A percentile compares a stretch with the other conserved stretches of the same genome.
Conservation (phyloP, 257 asterid genomes). For the Solanum okadae region DNA sequence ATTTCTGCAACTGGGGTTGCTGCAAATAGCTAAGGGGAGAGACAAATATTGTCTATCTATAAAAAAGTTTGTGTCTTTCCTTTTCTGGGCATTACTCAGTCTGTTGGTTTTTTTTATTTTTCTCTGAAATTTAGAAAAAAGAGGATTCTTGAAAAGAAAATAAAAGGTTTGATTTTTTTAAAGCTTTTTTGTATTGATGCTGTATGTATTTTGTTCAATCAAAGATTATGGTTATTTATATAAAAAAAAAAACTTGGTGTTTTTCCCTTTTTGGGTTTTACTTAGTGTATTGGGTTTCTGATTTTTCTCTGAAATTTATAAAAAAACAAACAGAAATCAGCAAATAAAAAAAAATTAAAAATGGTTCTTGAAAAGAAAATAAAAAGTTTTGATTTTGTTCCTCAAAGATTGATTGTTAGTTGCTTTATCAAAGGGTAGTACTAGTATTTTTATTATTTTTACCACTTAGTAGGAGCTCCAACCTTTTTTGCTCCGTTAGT, state of each 20-base stretch:
- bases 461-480: background rate
- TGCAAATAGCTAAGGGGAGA: background rate
- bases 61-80: background rate
- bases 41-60: background rate
- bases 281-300: background rate
- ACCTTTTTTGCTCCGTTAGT: background rate
- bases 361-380: background rate
- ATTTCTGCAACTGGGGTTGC: background rate
- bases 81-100: background rate
- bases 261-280: background rate
- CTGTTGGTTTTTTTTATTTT: background rate
- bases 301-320: background rate
- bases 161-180: background rate
- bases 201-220: background rate
- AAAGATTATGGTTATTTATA: background rate
- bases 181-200: background rate
- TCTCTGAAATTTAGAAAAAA: background rate
- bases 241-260: background rate
- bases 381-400: background rate
- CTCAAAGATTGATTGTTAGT: background rate
- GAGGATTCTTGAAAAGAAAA: background rate
- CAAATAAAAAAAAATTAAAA: background rate
- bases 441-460: background rate
- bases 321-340: background rate
- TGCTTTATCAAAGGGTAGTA: background rate